These are phyloP conservation scores for Solidago caesia DNA, from an alignment of 129 eudicot species.

Conservation along the genomic window DNA sequence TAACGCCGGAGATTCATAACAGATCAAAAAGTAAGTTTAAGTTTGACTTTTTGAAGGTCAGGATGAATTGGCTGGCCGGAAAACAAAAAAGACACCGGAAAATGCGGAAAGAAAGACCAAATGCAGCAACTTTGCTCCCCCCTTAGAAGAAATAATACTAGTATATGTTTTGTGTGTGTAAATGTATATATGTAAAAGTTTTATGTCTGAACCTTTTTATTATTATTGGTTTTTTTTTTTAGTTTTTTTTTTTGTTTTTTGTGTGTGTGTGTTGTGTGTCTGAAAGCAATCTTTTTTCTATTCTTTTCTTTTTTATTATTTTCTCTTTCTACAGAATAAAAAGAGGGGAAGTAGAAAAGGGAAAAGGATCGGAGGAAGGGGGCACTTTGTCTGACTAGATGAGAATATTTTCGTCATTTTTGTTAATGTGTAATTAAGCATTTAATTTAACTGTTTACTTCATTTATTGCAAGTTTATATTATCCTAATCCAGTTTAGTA, in stretches of 20 bases:
- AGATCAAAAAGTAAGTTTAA: slow-evolving; percentile 11
- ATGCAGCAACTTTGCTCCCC: slow-evolving; percentile 35
- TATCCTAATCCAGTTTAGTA: neutral
- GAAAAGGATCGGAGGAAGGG: neutral
- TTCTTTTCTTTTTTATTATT: too few species aligned
- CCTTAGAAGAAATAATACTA: neutral
- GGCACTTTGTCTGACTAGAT: slow-evolving; percentile 18
- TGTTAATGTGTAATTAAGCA: neutral
- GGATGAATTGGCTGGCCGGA: slow-evolving; percentile 28
- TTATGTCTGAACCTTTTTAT: slow-evolving; percentile 5
- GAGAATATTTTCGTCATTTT: slow-evolving; percentile 25
- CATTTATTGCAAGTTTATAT: slow-evolving; percentile 3
- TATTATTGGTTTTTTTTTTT: neutral
- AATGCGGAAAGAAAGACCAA: slow-evolving; percentile 37
- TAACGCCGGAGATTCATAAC: slow-evolving; percentile 37
- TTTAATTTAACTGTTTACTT: slow-evolving; percentile 5
- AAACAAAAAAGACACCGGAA: slow-evolving; percentile 26
- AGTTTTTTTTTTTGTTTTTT: neutral
- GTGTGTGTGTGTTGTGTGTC: slow-evolving; percentile 19
- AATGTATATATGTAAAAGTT: neutral
- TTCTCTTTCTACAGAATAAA: slow-evolving; percentile 22
- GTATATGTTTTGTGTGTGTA: slow-evolving; percentile 1
- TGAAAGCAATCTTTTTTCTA: slow-evolving; percentile 22
- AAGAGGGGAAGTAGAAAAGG: slow-evolving; percentile 19
- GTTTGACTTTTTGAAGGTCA: slow-evolving; percentile 21